Percentiles rank a stretch among this genome's conserved stretches.
These are phyloP conservation scores for Clathrus columnatus DNA, from an alignment of 768 basidiomycete genomes.

Conservation along the genomic window DNA sequence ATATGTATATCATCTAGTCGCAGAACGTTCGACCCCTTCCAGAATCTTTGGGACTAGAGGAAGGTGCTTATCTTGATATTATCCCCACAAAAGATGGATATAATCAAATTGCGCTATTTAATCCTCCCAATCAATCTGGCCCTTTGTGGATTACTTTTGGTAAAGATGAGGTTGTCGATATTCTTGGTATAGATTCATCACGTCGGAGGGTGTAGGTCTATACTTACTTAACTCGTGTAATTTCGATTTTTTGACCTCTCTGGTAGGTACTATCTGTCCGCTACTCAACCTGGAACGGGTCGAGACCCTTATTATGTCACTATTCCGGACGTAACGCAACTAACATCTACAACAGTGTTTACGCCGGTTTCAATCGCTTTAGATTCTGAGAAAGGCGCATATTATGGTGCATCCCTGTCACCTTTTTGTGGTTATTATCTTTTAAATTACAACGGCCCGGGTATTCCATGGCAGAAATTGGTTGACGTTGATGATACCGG, in stretches of 20 bases:
- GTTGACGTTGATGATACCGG: slow-evolving; percentile 43
- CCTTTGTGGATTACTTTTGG: slow-evolving; percentile 84
- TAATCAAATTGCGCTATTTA: slow-evolving; percentile 90
- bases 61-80: slow-evolving; percentile 81
- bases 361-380: slow-evolving; percentile 20
- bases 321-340: slow-evolving; percentile 7
- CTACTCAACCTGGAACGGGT: slow-evolving; percentile 15
- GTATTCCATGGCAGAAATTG: slow-evolving; percentile 81
- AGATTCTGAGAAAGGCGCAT: slow-evolving; percentile 31
- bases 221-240: neutral
- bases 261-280: slow-evolving; percentile 19
- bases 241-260: neutral
- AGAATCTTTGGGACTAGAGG: slow-evolving; percentile 29
- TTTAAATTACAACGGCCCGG: slow-evolving; percentile 70
- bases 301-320: slow-evolving; percentile 2
- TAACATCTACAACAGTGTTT: slow-evolving; percentile 14
- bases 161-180: slow-evolving; percentile 81
- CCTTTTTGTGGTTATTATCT: slow-evolving; percentile 81
- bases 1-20: slow-evolving; percentile 30
- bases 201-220: slow-evolving; percentile 62
- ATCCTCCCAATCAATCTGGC: slow-evolving; percentile 54
- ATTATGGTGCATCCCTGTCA: slow-evolving; percentile 67
- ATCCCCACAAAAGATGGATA: slow-evolving; percentile 75
- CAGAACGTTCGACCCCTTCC: slow-evolving; percentile 59
- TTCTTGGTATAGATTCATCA: slow-evolving; percentile 61